Percentiles rank a stretch among this genome's conserved stretches.
phyloP scores from a whole-genome alignment of 768 basidiomycete genomes.

The Collybia sp. region DNA sequence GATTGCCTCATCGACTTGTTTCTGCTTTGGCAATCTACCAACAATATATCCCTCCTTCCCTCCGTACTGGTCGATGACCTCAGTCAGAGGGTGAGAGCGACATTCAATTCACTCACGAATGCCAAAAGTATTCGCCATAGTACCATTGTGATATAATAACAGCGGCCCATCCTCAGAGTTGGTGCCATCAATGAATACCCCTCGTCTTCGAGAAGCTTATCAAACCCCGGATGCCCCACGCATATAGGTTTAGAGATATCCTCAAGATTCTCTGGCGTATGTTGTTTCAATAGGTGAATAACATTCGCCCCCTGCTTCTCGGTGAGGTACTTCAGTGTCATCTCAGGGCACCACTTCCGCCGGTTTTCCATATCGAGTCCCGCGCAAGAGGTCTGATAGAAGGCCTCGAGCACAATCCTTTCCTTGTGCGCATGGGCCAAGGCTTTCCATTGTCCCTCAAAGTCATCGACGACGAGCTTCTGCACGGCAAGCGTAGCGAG shows the following conservation, averaged over 20 bases:
- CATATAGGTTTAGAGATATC: background rate
- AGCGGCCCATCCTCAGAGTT: background rate
- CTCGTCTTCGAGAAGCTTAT: slow-evolving; percentile 1
- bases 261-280: slow-evolving; percentile 1
- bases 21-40: background rate
- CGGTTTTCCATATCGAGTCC: slow-evolving; percentile 10
- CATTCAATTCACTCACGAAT: slow-evolving; percentile 2
- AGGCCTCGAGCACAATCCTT: slow-evolving; percentile 10
- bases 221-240: slow-evolving; percentile 2
- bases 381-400: slow-evolving; percentile 8
- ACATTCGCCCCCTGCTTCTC: slow-evolving; percentile 5
- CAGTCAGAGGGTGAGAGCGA: too few species aligned
- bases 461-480: slow-evolving; percentile 3
- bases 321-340: slow-evolving; percentile 8
- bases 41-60: slow-evolving; percentile 1
- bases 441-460: slow-evolving; percentile 7
- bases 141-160: slow-evolving; percentile 6
- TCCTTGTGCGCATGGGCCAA: background rate
- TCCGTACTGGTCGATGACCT: slow-evolving; percentile 1
- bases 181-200: background rate
- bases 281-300: slow-evolving; percentile 3
- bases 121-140: slow-evolving; percentile 6
- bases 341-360: slow-evolving; percentile 15
- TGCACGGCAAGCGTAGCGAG: slow-evolving; percentile 2
- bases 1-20: background rate